Conservation (phyloP, 2,329 filamentous ascomycete species). For the Botryosphaeria dothidea region DNA sequence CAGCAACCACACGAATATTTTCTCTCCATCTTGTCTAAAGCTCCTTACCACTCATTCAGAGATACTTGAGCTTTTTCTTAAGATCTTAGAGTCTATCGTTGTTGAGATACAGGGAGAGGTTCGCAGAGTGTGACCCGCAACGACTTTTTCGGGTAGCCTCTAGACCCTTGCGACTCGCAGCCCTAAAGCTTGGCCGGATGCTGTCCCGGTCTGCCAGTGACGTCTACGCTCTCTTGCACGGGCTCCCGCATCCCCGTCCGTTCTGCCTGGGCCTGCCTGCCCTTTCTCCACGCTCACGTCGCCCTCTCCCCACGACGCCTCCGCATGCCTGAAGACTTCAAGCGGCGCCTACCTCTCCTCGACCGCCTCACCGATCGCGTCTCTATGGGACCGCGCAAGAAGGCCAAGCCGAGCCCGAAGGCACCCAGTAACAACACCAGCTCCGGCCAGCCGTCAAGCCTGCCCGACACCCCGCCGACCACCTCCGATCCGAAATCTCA, state of each 20-base stretch:
- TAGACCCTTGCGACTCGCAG: neutral
- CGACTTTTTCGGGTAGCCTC: no score
- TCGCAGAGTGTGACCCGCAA: no score
- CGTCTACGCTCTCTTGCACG: slow-evolving; percentile 6
- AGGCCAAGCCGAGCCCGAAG: slow-evolving; percentile 41
- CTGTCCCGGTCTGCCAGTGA: slow-evolving; percentile 3
- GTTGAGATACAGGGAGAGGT: no score
- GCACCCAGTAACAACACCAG: slow-evolving; percentile 27
- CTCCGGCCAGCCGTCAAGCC: neutral
- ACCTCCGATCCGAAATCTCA: neutral
- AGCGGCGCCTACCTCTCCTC: slow-evolving; percentile 21
- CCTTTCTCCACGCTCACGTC: slow-evolving; percentile 6
- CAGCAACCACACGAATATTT: no score
- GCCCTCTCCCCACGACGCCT: slow-evolving; percentile 18
- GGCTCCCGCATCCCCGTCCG: slow-evolving; percentile 7
- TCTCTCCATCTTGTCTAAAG: no score
- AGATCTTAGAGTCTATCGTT: no score
- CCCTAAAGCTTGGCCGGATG: neutral
- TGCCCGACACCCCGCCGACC: neutral
- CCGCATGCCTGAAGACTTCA: slow-evolving; percentile 11
- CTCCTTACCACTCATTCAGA: no score
- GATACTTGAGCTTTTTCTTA: no score
- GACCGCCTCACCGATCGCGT: slow-evolving; percentile 21
- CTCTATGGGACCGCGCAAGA: slow-evolving; percentile 44
- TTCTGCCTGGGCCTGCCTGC: slow-evolving; percentile 1